These are phyloP conservation scores for Fusarium sambucinum DNA, from an alignment of 2,329 filamentous ascomycete genomes.

Conservation along the genomic window DNA sequence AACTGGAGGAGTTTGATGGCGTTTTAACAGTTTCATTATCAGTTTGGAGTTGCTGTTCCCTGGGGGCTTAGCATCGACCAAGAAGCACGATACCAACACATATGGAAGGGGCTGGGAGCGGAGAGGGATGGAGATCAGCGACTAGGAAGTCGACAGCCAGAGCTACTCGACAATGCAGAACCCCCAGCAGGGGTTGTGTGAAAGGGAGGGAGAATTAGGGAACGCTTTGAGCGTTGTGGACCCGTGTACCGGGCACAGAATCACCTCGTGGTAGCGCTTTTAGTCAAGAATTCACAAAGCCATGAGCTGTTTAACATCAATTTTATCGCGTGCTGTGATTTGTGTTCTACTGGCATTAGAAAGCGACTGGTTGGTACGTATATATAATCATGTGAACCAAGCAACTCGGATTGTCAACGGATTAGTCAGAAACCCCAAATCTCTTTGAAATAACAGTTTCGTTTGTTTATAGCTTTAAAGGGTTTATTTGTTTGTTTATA, in stretches of 20 bases:
- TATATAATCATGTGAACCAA: constrained; percentile 25
- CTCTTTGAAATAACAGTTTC: constrained; percentile 18
- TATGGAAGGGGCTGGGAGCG: constrained; percentile 28
- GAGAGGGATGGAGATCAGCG: constrained; percentile 32
- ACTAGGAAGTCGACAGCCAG: constrained; percentile 26
- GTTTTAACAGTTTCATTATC: constrained; percentile 42
- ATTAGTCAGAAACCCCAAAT: not conserved
- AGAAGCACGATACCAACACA: constrained; percentile 48
- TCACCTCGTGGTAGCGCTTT: constrained; percentile 44
- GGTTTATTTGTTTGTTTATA: constrained; percentile 43
- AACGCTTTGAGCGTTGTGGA: constrained; percentile 31
- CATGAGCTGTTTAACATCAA: constrained; percentile 43
- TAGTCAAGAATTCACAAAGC: constrained; percentile 43
- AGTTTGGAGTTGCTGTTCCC: constrained; percentile 44
- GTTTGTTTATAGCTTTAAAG: constrained; percentile 12
- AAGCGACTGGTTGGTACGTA: constrained; percentile 25
- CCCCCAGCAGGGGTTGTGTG: constrained; percentile 20
- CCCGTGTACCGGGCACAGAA: constrained; percentile 39
- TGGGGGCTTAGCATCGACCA: constrained; percentile 41
- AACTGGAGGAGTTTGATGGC: constrained; percentile 47
- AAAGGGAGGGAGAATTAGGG: constrained; percentile 24
- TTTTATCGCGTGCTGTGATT: constrained; percentile 37
- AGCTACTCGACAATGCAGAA: constrained; percentile 9
- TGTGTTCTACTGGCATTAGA: constrained; percentile 22
- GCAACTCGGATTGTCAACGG: not conserved